Evolutionary conservation across 768 basidiomycete genomes (phyloP), one percentile per base, ranked within the genome.

Genomic region (Trametes punicea): DNA sequence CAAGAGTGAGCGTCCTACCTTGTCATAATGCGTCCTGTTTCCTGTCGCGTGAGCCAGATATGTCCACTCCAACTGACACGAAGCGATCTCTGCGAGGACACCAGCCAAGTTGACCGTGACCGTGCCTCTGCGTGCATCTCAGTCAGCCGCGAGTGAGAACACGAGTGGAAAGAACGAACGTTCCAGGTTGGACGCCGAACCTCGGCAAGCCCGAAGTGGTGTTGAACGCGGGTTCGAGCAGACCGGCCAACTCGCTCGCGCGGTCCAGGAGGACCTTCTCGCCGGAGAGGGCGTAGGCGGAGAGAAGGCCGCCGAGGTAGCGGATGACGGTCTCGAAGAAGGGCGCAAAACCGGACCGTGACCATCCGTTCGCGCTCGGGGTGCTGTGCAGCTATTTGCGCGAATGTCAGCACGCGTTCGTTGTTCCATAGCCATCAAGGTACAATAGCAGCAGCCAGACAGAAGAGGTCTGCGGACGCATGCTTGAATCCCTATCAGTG

Each of bases 281-380:
- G n/a, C 75, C 73, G 1, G 87, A 83, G 0, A 96, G 73, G 6
- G 91, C 84, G 65, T 93, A 86, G 0, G 89, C 90, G 2, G 90
- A 86, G 5, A 95, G 78, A 1, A 95, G 75, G 6, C 94, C 95
- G 2, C 93, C 94, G 2, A 98, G 81, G 63, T 95, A 89, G 29
- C 94, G 83, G 57, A 97, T 97, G 38, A 88, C 82, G 0, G 92
- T 95, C 74, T 95, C 90, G 57, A 90, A 91, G 67, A 85, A 88
- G 1, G 85, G 84, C 0, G 67, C 73, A 60, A 68, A 70, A 20
- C 46, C 8, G 33, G 46, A 54, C 23, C 26, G 33, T 30, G 44
- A 25, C 52, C 52, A 54, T 5, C 34, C 44, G 26, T 41, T 46
- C 16, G 23, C 13, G 9, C 13, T 8, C 6, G 27, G 30, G 18